Conservation (phyloP, 73 alveolate genomes). For the Loxodes magnus region DNA sequence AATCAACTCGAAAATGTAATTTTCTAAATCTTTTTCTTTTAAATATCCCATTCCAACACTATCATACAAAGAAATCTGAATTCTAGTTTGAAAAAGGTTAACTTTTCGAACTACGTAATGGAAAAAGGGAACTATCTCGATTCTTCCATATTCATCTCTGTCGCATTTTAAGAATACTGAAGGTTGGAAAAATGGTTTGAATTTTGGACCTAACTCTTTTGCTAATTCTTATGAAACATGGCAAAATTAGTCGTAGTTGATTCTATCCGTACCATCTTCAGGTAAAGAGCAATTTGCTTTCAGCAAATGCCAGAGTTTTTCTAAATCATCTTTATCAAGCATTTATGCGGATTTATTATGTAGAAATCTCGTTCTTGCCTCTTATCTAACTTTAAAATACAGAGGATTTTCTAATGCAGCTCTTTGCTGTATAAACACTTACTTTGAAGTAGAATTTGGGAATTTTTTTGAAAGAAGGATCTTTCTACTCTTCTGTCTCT, state of each 20-base stretch:
- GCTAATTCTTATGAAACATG: slow-evolving; percentile 43
- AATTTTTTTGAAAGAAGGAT: slow-evolving; percentile 63
- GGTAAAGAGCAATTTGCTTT: slow-evolving; percentile 83
- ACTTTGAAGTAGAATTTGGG: slow-evolving; percentile 81
- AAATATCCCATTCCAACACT: slow-evolving; percentile 33
- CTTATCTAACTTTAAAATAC: slow-evolving; percentile 75
- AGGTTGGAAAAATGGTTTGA: slow-evolving; percentile 73
- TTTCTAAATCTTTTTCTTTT: slow-evolving; percentile 84
- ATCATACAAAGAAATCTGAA: slow-evolving; percentile 34
- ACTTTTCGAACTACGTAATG: slow-evolving; percentile 94
- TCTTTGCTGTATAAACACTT: no score
- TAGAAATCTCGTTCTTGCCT: slow-evolving; percentile 85
- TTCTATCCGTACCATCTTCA: slow-evolving; percentile 85
- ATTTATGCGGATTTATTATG: slow-evolving; percentile 85
- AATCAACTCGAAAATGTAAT: slow-evolving; percentile 87
- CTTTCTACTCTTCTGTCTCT: slow-evolving; percentile 58
- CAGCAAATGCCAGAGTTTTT: slow-evolving; percentile 74
- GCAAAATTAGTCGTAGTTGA: slow-evolving; percentile 71
- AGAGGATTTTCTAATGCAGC: slow-evolving; percentile 59
- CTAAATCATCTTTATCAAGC: slow-evolving; percentile 82
- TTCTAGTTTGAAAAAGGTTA: slow-evolving; percentile 67
- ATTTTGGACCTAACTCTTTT: slow-evolving; percentile 54
- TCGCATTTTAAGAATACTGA: slow-evolving; percentile 88
- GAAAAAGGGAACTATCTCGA: slow-evolving; percentile 95
- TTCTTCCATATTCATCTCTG: slow-evolving; percentile 90